These are phyloP conservation scores for Ilyonectria robusta DNA, from an alignment of 2,329 filamentous ascomycete species.

Conservation along the genomic window DNA sequence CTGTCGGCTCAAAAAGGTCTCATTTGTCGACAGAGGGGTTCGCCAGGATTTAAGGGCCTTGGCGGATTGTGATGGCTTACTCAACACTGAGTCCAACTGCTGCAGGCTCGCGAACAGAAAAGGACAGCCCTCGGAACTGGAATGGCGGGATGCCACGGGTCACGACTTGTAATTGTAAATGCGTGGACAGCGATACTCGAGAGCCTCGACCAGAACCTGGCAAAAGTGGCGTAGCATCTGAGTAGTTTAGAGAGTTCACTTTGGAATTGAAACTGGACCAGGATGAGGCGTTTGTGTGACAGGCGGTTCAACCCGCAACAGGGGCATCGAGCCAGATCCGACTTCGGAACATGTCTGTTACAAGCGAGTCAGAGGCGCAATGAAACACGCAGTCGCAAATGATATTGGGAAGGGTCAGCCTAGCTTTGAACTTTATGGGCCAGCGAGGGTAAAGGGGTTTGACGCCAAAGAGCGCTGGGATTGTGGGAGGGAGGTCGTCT, in stretches of 20 bases:
- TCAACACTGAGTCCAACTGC: background rate
- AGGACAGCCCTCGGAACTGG: background rate
- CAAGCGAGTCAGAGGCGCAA: constrained; percentile 1
- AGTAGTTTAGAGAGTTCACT: too few species aligned
- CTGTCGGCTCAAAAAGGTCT: too few species aligned
- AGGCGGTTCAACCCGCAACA: too few species aligned
- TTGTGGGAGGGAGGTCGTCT: too few species aligned
- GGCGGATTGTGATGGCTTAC: too few species aligned
- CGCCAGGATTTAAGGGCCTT: too few species aligned
- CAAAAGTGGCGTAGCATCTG: too few species aligned
- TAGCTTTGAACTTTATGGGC: background rate
- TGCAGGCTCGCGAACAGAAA: background rate
- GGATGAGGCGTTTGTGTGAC: too few species aligned
- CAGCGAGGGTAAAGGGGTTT: background rate
- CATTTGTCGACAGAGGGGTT: too few species aligned
- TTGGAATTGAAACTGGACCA: too few species aligned
- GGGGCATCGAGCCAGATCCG: constrained; percentile 2
- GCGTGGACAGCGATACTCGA: background rate
- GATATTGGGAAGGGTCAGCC: background rate
- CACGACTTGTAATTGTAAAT: background rate
- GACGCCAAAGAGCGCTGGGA: too few species aligned
- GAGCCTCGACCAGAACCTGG: too few species aligned
- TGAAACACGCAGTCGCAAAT: background rate
- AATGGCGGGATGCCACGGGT: background rate
- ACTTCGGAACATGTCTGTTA: constrained; percentile 1